phyloP scores from a whole-genome alignment of 441 rosid species.

The Adansonia madagascariensis region DNA sequence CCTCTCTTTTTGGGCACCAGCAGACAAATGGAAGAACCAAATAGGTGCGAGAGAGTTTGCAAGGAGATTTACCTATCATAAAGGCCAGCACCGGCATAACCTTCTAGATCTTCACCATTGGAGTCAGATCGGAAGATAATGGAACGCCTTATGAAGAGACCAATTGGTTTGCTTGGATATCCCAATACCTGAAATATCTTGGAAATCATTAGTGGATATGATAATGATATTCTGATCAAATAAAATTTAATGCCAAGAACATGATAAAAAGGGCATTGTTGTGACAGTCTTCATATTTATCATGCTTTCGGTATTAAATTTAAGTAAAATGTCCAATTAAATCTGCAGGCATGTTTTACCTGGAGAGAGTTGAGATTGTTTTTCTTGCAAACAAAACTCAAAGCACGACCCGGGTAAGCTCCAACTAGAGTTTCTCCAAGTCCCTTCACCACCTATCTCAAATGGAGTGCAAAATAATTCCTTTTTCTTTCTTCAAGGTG shows the following conservation, averaged over 20 bases:
- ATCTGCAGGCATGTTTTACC: constrained; percentile 50
- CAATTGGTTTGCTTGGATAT: constrained; percentile 95
- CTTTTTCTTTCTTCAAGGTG: constrained; percentile 17
- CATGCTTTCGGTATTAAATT: neutral
- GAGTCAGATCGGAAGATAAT: constrained; percentile 95
- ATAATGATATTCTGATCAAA: constrained; percentile 4
- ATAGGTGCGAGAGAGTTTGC: neutral
- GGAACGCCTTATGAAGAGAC: constrained; percentile 84
- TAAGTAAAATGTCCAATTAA: neutral
- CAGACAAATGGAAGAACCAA: neutral
- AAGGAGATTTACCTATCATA: constrained; percentile 76
- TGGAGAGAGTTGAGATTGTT: constrained; percentile 64
- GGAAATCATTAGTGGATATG: constrained; percentile 27
- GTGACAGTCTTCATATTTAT: neutral
- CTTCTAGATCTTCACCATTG: constrained; percentile 97
- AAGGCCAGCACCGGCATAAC: constrained; percentile 99
- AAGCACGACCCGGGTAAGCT: constrained; percentile 98
- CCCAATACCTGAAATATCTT: constrained; percentile 68
- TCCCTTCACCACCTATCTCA: constrained; percentile 82
- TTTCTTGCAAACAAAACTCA: constrained; percentile 92
- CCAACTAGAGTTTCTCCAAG: constrained; percentile 98
- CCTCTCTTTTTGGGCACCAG: neutral
- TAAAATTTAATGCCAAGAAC: constrained; percentile 12
- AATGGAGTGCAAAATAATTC: neutral
- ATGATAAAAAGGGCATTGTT: neutral